Evolutionary conservation across 768 basidiomycete species (phyloP).

Genomic region (Pholiota molesta): DNA sequence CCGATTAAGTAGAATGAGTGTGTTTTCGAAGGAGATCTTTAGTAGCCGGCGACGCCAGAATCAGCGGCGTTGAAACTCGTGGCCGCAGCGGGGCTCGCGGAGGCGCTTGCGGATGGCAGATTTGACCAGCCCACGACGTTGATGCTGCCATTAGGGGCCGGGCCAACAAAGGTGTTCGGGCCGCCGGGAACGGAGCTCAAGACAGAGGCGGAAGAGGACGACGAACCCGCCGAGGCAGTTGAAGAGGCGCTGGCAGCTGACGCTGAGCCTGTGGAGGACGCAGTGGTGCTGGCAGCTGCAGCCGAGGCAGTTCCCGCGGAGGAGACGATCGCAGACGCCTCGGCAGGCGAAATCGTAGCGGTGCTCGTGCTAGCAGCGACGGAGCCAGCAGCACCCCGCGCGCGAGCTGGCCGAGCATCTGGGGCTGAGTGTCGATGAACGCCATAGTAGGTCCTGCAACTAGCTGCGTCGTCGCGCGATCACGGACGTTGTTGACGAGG

Average conservation of each 20-base stretch:
- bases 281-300: conserved; percentile 18
- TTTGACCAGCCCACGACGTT: conserved; percentile 50
- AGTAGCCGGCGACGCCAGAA: background rate
- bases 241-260: conserved; percentile 13
- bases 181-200: conserved; percentile 27
- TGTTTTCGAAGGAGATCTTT: background rate
- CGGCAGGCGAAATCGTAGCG: conserved; percentile 34
- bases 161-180: conserved; percentile 46
- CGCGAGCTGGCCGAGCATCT: conserved; percentile 52
- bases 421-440: conserved; percentile 64
- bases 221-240: conserved; percentile 18
- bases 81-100: background rate
- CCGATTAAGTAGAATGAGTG: background rate
- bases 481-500: conserved; percentile 59
- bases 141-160: conserved; percentile 41
- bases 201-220: conserved; percentile 22
- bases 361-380: conserved; percentile 24
- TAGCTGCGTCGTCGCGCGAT: conserved; percentile 54
- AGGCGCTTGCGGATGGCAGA: background rate
- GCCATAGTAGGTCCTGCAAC: conserved; percentile 74
- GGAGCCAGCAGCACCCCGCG: conserved; percentile 24
- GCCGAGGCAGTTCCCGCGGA: conserved; percentile 15
- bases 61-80: background rate
- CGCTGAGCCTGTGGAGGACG: no score
- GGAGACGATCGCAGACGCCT: conserved; percentile 40